Percentiles rank a stretch among this genome's conserved stretches.
phyloP scores from a whole-genome alignment of 2,329 filamentous ascomycete species.

The Pseudogymnoascus sp. region DNA sequence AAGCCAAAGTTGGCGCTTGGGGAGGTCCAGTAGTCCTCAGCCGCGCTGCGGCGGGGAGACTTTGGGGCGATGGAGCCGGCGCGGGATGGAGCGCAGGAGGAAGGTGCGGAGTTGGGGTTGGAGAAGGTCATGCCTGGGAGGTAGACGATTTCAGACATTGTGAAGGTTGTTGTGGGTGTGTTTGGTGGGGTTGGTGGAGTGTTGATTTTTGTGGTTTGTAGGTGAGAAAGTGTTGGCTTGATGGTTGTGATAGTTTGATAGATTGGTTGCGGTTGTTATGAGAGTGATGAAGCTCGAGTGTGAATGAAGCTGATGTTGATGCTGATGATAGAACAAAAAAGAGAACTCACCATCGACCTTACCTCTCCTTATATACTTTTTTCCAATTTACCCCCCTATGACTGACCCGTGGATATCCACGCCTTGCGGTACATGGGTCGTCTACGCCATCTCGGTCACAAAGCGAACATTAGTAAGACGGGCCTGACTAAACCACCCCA shows the following conservation, averaged over 20 bases:
- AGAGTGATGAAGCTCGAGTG: neutral
- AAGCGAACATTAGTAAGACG: neutral
- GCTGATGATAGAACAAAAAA: constrained; percentile 2
- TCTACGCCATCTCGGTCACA: neutral
- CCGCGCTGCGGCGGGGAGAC: constrained; percentile 1
- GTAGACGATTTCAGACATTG: neutral
- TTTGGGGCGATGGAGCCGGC: neutral
- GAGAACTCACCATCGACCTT: neutral
- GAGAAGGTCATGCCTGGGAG: constrained; percentile 1
- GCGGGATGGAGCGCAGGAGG: neutral
- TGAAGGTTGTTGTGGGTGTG: neutral
- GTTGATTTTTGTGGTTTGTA: neutral
- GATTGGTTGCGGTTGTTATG: neutral
- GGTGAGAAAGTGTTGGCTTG: neutral
- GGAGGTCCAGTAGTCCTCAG: constrained; percentile 5
- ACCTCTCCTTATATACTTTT: constrained; percentile 5
- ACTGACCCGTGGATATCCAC: constrained; percentile 6
- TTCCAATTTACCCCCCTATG: neutral
- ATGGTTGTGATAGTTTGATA: neutral
- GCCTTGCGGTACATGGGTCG: constrained; percentile 7
- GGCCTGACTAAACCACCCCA: neutral
- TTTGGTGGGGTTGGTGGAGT: constrained; percentile 5
- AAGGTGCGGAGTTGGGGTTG: neutral
- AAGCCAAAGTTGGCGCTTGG: constrained; percentile 4
- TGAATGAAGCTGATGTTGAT: constrained; percentile 2